These are phyloP conservation scores for Tuber brumale DNA, from an alignment of 495 filamentous ascomycete species.

Conservation along the genomic window DNA sequence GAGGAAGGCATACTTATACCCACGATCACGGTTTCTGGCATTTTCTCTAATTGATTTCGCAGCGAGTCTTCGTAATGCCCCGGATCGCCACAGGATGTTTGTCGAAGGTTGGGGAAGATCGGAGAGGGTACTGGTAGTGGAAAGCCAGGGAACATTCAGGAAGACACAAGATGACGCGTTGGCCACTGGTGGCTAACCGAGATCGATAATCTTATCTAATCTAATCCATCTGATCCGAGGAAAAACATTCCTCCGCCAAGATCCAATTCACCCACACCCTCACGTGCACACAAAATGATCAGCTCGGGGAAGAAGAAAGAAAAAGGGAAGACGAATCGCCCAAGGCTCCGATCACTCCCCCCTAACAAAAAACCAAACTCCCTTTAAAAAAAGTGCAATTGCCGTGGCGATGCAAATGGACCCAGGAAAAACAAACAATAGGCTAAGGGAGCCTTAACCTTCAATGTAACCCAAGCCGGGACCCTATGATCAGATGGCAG, in stretches of 20 bases:
- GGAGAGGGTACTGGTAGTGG: background rate
- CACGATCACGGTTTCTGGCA: conserved; percentile 20
- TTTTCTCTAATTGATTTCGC: conserved; percentile 14
- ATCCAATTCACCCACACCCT: background rate
- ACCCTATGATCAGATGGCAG: background rate
- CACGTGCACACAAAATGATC: background rate
- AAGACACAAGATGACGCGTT: background rate
- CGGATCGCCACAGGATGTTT: conserved; percentile 7
- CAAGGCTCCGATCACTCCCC: background rate
- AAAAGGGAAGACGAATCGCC: background rate
- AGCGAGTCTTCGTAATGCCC: conserved; percentile 9
- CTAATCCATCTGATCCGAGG: background rate
- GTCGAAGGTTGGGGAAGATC: conserved; percentile 18
- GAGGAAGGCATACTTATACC: conserved; percentile 4
- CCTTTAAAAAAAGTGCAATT: background rate
- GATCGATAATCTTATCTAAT: background rate
- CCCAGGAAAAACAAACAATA: background rate
- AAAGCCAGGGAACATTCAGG: background rate
- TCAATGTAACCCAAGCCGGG: background rate
- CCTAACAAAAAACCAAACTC: background rate
- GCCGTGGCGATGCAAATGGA: background rate
- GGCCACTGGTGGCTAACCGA: background rate
- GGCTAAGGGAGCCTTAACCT: background rate
- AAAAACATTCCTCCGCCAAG: background rate
- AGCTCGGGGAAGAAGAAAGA: background rate